Evolutionary conservation across 78 protist species (phyloP), one percentile per base, ranked within the genome.

Genomic region (Tieghemostelium lacteum): DNA sequence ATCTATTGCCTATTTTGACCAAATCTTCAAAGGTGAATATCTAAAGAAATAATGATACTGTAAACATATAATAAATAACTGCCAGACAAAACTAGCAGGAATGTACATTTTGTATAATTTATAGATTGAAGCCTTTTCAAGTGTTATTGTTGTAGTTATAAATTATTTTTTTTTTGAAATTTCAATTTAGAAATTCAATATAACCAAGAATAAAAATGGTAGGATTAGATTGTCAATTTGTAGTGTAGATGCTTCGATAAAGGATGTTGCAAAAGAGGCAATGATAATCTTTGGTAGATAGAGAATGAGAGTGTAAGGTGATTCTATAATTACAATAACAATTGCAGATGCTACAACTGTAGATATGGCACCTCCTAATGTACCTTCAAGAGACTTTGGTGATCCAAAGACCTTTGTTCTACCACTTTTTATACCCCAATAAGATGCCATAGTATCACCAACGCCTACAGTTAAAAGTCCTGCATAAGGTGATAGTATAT

Each of bases 151-250:
- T n/a, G n/a, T n/a, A n/a, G n/a, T n/a, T n/a, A n/a, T n/a, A n/a
- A n/a, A n/a, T n/a, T n/a, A n/a, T 45, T 45, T 45, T 57, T 57
- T 40, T 14, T 67, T 67, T 7, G n/a, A 28, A n/a, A 40, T 50
- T 69, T 49, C 8, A 64, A 2, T 19, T 77, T 26, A 77, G 39
- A 39, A n/a, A 67, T 69, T 83, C n/a, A 83, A 36, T 66, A 83
- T 45, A 54, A 42, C 55, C 31, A 83, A 83, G 49, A 50, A 83
- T n/a, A 69, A 28, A 26, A 95, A 16, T 2, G 97, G 97, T 40
- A 95, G 69, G 29, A 92, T 24, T 66, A 93, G 62, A 77, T 95
- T 95, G 87, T 95, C 97, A 20, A 95, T 86, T 58, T 95, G 97
- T 0, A 28, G 22, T 0, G 97, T 95, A 2, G 76, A 29, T 2